Conservation (phyloP, 352 stramenopile species). For the Stephanocyclus meneghinianus region DNA sequence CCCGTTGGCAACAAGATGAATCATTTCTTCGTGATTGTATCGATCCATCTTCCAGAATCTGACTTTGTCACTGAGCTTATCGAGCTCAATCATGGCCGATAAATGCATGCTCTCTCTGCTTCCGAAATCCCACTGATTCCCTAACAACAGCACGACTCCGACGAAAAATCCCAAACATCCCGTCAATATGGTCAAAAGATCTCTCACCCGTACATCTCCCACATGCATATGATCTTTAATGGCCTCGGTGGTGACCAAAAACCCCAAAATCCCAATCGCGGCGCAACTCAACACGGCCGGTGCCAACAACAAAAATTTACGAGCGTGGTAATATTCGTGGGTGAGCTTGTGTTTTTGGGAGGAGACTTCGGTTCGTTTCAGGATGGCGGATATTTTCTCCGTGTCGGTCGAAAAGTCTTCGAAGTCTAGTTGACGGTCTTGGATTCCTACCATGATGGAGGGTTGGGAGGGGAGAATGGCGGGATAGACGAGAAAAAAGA, state of each 20-base stretch:
- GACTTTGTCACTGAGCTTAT: constrained; percentile 25
- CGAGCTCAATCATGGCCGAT: constrained; percentile 32
- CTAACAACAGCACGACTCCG: constrained; percentile 20
- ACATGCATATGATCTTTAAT: constrained; percentile 43
- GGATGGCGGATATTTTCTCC: constrained; percentile 40
- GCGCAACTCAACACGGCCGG: constrained; percentile 10
- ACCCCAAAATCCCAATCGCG: constrained; percentile 30
- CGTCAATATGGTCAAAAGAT: constrained; percentile 29
- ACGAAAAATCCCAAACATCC: constrained; percentile 31
- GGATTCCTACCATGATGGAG: constrained; percentile 3
- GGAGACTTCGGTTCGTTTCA: constrained; percentile 17
- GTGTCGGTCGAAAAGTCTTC: constrained; percentile 32
- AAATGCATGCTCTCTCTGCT: constrained; percentile 23
- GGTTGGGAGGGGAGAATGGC: not conserved
- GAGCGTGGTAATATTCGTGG: constrained; percentile 18
- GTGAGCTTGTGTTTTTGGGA: constrained; percentile 24
- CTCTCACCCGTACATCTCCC: constrained; percentile 11
- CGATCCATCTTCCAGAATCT: constrained; percentile 43
- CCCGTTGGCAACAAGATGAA: not conserved
- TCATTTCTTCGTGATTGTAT: not conserved
- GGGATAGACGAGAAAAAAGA: not conserved
- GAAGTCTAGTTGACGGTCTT: constrained; percentile 21
- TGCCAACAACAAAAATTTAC: constrained; percentile 20
- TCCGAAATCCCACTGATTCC: constrained; percentile 36
- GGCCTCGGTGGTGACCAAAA: constrained; percentile 29